Conservation (phyloP, 208 protist genomes). For the Crithidia bombi region DNA sequence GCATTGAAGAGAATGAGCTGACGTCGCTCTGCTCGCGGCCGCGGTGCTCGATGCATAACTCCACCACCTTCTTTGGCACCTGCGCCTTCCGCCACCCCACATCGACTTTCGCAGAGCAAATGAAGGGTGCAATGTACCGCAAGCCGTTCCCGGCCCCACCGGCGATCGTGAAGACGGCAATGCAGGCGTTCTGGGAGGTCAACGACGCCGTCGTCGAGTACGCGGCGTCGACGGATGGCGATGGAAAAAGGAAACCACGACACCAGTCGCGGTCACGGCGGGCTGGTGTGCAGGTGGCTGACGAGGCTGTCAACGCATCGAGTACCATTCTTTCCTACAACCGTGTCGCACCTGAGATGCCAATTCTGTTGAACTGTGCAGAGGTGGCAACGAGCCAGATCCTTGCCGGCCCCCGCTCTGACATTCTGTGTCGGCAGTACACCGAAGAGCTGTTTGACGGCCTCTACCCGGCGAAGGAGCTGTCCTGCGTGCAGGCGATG, state of each 20-base stretch:
- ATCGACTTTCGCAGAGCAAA: conserved; percentile 34
- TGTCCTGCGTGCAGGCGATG: conserved; percentile 64
- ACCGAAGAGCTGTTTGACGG: conserved; percentile 39
- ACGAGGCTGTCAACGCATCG: conserved; percentile 8
- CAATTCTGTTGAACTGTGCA: conserved; percentile 55
- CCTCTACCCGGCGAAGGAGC: conserved; percentile 29
- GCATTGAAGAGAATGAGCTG: conserved; percentile 43
- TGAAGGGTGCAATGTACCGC: conserved; percentile 51
- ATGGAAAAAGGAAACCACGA: neutral
- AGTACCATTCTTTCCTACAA: conserved; percentile 28
- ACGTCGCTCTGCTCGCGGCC: conserved; percentile 52
- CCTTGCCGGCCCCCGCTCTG: conserved; percentile 43
- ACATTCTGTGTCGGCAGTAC: conserved; percentile 62
- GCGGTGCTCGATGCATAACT: conserved; percentile 52
- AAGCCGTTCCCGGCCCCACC: conserved; percentile 43
- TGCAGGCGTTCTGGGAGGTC: conserved; percentile 46
- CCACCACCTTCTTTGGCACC: conserved; percentile 44
- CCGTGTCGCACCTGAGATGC: conserved; percentile 35
- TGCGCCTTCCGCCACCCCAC: conserved; percentile 47
- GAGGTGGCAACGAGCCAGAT: conserved; percentile 58
- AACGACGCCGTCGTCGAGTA: conserved; percentile 51
- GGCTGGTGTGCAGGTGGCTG: neutral
- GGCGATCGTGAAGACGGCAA: conserved; percentile 36
- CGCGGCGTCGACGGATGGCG: conserved; percentile 1
- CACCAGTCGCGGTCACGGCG: neutral